Base-by-base conservation (phyloP, 1,139 yeast species). In the Chernovozyma aurita region DNA sequence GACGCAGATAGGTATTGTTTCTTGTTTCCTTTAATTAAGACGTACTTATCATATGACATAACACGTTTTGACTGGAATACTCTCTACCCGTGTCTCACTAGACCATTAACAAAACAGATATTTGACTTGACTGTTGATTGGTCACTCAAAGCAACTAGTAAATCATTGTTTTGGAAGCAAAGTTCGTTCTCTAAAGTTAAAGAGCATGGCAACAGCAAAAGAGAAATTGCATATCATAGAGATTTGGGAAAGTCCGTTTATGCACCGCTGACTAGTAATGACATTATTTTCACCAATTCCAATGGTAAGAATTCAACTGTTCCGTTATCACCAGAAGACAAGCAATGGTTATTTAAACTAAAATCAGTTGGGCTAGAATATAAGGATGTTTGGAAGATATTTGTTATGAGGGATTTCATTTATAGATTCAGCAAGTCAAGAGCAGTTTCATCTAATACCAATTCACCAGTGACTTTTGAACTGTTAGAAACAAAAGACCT, bases 1-100 rank as follows among this genome's bases (percentile, higher is more conserved):
- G 71, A 79, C 24, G 95, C 97, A 0, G 97, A 92, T 49, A 61
- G 78, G 9, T 85, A 84, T 47, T 90, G 97, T 51, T 73, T 87
- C 52, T 60, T 90, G 16, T 82, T 86, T 44, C 97, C 97, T 0
- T 68, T 85, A 24, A 70, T 92, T n/a, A 71, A 85, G 42, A 82
- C 87, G 0, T 88, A 73, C 51, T 72, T 92, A 50, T 76, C 78
- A 18, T 82, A 85, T 52, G 97, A 92, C 46, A 71, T 88, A 3
- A 67, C 80, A 1, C 78, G 71, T 30, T 77, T 87, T 44, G 60
- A 73, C 1, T 83, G 90, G 77, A 75, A 76, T 18, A 66, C 78
- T 1, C 55, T 88, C 26, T 75, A 80, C 40, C 76, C 85, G 2
- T 75, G 85, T 43, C 68, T 81, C 29, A 78, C 80, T 30, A 70